Evolutionary conservation across 1,284 basidiomycete genomes (phyloP), one percentile per base, ranked within the genome.

Genomic region (Ganoderma leucocontextum): DNA sequence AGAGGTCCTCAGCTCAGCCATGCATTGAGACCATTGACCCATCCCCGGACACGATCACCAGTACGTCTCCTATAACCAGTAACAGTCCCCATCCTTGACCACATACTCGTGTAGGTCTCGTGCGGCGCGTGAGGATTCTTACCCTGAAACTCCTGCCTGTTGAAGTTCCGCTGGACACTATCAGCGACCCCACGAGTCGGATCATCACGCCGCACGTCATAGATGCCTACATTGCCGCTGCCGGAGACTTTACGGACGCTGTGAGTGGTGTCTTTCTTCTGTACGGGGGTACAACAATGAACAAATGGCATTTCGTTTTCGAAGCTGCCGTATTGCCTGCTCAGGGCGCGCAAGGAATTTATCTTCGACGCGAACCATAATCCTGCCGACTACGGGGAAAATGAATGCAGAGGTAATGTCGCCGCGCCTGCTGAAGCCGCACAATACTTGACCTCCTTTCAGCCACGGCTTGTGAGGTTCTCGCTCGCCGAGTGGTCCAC

Each of bases 361-460:
- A 85, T 93, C 78, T 87, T 84, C 80, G 92, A 94, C 77, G 91
- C 92, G 7, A 87, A 89, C 71, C 84, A 87, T 62, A 87, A 93
- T 77, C 85, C 91, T 44, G 91, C 95, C 9, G 94, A 97, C 77
- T 94, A 91, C 75, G 95, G 90, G 67, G 96, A 98, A 82, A 95
- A 95, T 74, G 76, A 87, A 47, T 89, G 91, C 71, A 86, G 96
- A 82, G 91, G 92, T 93, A 79, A 44, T 8, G 84, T 72, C n/a
- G 2, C 38, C 7, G 17, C 7, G 39, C 12, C 3, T 19, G 19
- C 17, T 12, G 35, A 10, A 29, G 60, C 4, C 10, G 57, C 17
- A 44, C 55, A 7, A 41, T 63, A n/a, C 60, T 12, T 66, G 22
- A 35, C 38, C 42, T 25, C 19, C 9, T 60, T 60, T 44, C 38